Conservation (phyloP, 1,139 yeast genomes). For the Protomyces inouyei region DNA sequence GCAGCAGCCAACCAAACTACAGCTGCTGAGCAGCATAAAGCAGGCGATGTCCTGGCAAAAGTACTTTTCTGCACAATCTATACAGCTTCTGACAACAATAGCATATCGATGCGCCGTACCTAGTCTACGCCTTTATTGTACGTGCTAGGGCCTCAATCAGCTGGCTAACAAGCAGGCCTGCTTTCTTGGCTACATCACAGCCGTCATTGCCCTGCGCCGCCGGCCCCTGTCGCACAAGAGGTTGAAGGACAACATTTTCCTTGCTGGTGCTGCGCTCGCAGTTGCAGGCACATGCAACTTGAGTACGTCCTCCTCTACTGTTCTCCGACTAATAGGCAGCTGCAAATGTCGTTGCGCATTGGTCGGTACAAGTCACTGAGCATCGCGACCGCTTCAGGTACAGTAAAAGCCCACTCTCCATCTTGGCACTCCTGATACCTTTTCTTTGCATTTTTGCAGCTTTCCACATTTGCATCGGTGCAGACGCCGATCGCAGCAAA, state of each 20-base stretch:
- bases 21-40: too few species aligned
- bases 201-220: background rate
- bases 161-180: background rate
- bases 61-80: background rate
- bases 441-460: background rate
- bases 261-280: constrained; percentile 16
- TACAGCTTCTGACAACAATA: background rate
- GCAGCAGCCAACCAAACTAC: too few species aligned
- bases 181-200: background rate
- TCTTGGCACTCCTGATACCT: background rate
- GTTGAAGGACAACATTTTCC: background rate
- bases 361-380: background rate
- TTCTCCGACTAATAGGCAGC: constrained; percentile 5
- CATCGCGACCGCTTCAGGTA: constrained; percentile 1
- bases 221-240: constrained; percentile 5
- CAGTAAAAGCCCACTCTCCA: background rate
- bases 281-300: constrained; percentile 26
- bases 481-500: background rate
- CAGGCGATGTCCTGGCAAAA: background rate
- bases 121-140: background rate
- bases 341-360: background rate
- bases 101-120: background rate
- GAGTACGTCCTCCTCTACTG: constrained; percentile 25
- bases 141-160: background rate
- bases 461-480: constrained; percentile 1